Evolutionary conservation across 768 basidiomycete species (phyloP).

Genomic region (Suillus subalutaceus): DNA sequence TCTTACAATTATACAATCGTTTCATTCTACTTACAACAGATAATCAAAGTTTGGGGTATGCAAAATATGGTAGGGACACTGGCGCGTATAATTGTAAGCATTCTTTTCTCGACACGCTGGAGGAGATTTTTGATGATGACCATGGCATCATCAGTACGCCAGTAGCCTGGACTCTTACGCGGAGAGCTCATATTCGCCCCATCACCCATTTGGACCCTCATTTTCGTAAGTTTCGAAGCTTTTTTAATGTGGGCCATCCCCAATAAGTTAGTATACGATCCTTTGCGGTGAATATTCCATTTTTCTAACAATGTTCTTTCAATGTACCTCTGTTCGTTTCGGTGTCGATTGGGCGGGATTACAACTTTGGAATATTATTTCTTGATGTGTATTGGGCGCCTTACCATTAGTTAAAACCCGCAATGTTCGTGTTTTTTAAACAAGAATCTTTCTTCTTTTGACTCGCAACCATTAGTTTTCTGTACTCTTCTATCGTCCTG

Average conservation of each 20-base stretch:
- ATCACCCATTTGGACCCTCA: too few relatives aligned
- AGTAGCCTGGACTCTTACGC: too few relatives aligned
- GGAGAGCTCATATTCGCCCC: too few relatives aligned
- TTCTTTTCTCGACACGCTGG: too few relatives aligned
- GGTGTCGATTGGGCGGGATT: not conserved
- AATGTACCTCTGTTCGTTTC: not conserved
- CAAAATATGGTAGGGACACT: too few relatives aligned
- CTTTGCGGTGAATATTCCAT: not conserved
- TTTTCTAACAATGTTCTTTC: not conserved
- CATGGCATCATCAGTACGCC: too few relatives aligned
- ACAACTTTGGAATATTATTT: too few relatives aligned
- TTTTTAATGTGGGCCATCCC: not conserved
- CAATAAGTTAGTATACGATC: not conserved
- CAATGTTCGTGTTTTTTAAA: not conserved
- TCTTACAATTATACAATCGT: too few relatives aligned
- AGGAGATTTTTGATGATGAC: too few relatives aligned
- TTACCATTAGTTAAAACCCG: not conserved
- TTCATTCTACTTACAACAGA: too few relatives aligned
- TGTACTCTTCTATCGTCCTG: not conserved
- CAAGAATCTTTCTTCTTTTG: not conserved
- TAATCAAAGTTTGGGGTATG: too few relatives aligned
- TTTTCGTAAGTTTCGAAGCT: not conserved
- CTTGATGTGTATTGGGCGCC: not conserved
- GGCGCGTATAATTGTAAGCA: too few relatives aligned
- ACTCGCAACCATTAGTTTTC: not conserved